Evolutionary conservation across 108 stramenopile genomes (phyloP).

Genomic region (Schizochytrium sp.): DNA sequence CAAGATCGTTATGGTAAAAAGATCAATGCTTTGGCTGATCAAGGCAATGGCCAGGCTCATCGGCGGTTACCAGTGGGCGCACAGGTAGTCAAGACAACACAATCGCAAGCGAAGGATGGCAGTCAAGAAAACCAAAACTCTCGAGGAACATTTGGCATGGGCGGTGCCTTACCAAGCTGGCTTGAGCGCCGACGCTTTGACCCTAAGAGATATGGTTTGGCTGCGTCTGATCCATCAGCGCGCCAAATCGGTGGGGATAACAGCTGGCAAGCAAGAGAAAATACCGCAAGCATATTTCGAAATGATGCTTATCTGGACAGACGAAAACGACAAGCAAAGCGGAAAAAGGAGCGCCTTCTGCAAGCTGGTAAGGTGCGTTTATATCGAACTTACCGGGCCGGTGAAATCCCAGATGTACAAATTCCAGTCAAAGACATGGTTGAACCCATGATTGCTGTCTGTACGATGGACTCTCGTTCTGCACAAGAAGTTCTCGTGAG

Average conservation of each 20-base stretch:
- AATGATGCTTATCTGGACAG: not conserved
- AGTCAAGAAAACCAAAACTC: not conserved
- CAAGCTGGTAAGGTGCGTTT: constrained; percentile 62
- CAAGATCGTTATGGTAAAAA: not conserved
- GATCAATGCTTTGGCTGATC: not conserved
- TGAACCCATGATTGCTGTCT: constrained; percentile 69
- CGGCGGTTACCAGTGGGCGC: not conserved
- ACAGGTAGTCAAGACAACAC: not conserved
- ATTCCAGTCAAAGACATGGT: constrained; percentile 69
- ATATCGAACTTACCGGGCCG: constrained; percentile 71
- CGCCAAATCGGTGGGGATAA: not conserved
- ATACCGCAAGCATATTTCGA: not conserved
- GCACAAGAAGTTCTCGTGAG: constrained; percentile 66
- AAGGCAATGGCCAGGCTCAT: not conserved
- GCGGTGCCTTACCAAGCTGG: not conserved
- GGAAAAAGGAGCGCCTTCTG: not conserved
- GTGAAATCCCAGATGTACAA: constrained; percentile 73
- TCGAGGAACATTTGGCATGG: constrained; percentile 3
- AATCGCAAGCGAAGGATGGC: not conserved
- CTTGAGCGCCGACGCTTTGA: constrained; percentile 48
- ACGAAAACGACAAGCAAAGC: not conserved
- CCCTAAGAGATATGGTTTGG: constrained; percentile 1
- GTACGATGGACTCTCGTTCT: constrained; percentile 66
- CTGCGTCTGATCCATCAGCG: not conserved
- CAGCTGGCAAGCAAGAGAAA: not conserved